phyloP scores from a whole-genome alignment of 75 land plant species.

The Selaginella moellendorffii region DNA sequence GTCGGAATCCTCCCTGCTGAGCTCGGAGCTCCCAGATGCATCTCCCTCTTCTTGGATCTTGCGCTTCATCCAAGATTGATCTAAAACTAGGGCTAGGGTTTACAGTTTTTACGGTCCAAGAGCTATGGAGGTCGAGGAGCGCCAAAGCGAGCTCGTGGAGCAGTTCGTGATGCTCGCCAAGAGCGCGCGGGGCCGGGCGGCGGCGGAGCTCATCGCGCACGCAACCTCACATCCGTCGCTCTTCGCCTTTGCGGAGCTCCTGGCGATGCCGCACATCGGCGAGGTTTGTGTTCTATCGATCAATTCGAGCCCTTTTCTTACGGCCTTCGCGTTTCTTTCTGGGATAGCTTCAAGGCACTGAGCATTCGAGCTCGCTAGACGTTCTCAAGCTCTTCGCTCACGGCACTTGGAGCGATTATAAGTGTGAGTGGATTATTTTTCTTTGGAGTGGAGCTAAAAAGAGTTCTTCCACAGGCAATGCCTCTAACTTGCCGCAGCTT shows the following conservation, averaged over 20 bases:
- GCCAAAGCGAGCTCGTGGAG: constrained; percentile 69
- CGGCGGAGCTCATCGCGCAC: constrained; percentile 42
- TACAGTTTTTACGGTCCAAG: no score
- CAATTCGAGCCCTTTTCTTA: not conserved
- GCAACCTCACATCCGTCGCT: constrained; percentile 82
- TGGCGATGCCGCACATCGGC: constrained; percentile 35
- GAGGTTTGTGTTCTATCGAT: constrained; percentile 28
- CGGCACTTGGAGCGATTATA: constrained; percentile 96
- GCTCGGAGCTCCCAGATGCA: not conserved
- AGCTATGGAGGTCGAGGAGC: constrained; percentile 79
- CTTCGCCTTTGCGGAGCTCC: constrained; percentile 92
- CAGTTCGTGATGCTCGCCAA: constrained; percentile 54
- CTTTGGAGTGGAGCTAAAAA: no score
- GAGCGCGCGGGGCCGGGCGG: constrained; percentile 33
- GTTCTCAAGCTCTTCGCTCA: constrained; percentile 79
- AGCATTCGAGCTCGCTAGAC: constrained; percentile 42
- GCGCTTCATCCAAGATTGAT: constrained; percentile 1
- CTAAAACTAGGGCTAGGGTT: not conserved
- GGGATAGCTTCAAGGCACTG: constrained; percentile 80
- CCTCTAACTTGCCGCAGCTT: constrained; percentile 38
- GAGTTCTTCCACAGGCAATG: no score
- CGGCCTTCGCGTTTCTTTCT: not conserved
- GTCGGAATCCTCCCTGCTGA: not conserved
- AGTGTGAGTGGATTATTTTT: constrained; percentile 41
- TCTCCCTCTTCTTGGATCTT: not conserved